Conservation (phyloP, 257 asterid genomes). For the Solanum chmielewskii region DNA sequence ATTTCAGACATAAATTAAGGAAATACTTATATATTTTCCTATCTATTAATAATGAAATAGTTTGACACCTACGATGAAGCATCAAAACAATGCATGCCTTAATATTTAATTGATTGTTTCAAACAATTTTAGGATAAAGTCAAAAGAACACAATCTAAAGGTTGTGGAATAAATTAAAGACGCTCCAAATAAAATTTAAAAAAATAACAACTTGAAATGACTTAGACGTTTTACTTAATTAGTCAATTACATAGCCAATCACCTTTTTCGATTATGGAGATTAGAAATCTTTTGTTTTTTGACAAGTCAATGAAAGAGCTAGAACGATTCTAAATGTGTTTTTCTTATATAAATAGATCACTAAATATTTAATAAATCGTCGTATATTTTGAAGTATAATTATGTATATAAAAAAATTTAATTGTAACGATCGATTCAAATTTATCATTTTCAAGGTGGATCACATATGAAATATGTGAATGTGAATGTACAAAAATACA, state of each 20-base stretch:
- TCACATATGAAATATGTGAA: background rate
- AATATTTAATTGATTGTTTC: background rate
- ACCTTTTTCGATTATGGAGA: background rate
- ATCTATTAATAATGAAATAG: background rate
- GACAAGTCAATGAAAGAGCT: background rate
- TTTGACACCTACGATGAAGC: background rate
- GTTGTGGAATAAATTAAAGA: background rate
- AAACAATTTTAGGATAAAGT: background rate
- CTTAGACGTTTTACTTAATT: background rate
- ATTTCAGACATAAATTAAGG: no score
- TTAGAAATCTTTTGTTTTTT: background rate
- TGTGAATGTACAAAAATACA: background rate
- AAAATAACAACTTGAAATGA: background rate
- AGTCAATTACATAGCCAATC: background rate
- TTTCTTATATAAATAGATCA: background rate
- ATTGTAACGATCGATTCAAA: background rate
- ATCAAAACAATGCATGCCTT: background rate
- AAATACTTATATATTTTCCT: fast-evolving
- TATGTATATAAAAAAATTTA: no score
- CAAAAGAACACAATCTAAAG: background rate
- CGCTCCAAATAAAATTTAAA: background rate
- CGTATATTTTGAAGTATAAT: background rate
- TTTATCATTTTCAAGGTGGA: background rate
- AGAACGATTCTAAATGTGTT: background rate
- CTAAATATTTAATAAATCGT: background rate